phyloP scores from a whole-genome alignment of 1,284 basidiomycete genomes.

The Stygiomarasmius scandens region DNA sequence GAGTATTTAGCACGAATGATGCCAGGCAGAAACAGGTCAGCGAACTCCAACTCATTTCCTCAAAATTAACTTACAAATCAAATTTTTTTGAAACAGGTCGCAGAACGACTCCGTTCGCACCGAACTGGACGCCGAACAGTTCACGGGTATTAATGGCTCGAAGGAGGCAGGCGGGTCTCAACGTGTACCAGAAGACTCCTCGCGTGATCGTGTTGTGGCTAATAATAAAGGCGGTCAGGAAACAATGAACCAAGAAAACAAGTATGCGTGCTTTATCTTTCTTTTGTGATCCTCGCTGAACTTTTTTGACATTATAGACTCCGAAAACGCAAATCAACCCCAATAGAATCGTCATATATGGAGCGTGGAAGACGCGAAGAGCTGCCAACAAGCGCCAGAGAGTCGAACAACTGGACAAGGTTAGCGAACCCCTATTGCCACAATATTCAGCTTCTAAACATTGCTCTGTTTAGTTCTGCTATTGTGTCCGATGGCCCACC shows the following conservation, averaged over 20 bases:
- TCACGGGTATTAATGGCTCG: background rate
- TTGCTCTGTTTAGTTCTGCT: background rate
- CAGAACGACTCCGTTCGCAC: background rate
- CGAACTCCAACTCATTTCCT: background rate
- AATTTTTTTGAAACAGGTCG: background rate
- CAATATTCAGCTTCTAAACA: background rate
- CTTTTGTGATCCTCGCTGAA: background rate
- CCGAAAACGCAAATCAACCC: background rate
- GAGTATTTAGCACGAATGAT: constrained; percentile 31
- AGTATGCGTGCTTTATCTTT: background rate
- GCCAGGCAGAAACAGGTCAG: background rate
- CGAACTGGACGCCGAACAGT: background rate
- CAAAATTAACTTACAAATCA: background rate
- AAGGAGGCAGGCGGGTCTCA: background rate
- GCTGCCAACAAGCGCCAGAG: too few relatives aligned
- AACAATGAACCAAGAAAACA: background rate
- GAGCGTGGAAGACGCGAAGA: background rate
- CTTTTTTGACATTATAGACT: background rate
- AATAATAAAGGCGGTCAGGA: background rate
- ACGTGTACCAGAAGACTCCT: background rate
- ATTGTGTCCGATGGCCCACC: background rate
- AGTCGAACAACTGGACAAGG: background rate
- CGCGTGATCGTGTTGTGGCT: background rate
- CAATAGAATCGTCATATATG: background rate
- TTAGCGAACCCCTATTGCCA: background rate